These are phyloP conservation scores for Kuraishia cidri DNA, from an alignment of 805 yeast genomes.

Conservation along the genomic window DNA sequence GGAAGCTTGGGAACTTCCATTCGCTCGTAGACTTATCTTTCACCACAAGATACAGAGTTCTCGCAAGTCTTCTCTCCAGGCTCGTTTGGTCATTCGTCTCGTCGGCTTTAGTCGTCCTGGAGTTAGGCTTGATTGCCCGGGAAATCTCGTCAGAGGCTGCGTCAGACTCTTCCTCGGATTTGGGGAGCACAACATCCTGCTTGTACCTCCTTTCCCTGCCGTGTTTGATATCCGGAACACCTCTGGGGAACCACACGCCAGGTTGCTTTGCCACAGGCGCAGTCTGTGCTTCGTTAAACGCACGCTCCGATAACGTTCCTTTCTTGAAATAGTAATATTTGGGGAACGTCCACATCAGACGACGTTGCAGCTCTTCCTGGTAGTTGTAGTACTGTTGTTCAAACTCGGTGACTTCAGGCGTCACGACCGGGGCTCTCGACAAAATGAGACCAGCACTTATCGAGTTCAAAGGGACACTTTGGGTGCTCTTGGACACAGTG, in stretches of 20 bases:
- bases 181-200: slow-evolving; percentile 73
- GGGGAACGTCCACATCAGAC: slow-evolving; percentile 98
- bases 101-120: slow-evolving; percentile 78
- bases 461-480: slow-evolving; percentile 2
- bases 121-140: slow-evolving; percentile 58
- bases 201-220: slow-evolving; percentile 82
- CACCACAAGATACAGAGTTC: slow-evolving; percentile 72
- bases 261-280: slow-evolving; percentile 69
- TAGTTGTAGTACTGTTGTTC: slow-evolving; percentile 73
- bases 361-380: slow-evolving; percentile 76
- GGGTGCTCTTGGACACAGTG: slow-evolving; percentile 3
- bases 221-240: slow-evolving; percentile 78
- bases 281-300: slow-evolving; percentile 64
- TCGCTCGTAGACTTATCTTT: slow-evolving; percentile 25
- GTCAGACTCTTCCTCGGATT: slow-evolving; percentile 32
- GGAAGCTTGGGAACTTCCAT: slow-evolving; percentile 83
- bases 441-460: slow-evolving; percentile 51
- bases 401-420: slow-evolving; percentile 65
- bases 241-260: slow-evolving; percentile 72
- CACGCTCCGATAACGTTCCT: slow-evolving; percentile 84
- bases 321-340: slow-evolving; percentile 83
- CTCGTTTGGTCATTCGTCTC: slow-evolving; percentile 47
- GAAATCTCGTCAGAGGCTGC: slow-evolving; percentile 33
- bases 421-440: slow-evolving; percentile 77
- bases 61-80: slow-evolving; percentile 70